Evolutionary conservation across 106 monocot species (phyloP).

Genomic region (Apostasia shenzhenica): DNA sequence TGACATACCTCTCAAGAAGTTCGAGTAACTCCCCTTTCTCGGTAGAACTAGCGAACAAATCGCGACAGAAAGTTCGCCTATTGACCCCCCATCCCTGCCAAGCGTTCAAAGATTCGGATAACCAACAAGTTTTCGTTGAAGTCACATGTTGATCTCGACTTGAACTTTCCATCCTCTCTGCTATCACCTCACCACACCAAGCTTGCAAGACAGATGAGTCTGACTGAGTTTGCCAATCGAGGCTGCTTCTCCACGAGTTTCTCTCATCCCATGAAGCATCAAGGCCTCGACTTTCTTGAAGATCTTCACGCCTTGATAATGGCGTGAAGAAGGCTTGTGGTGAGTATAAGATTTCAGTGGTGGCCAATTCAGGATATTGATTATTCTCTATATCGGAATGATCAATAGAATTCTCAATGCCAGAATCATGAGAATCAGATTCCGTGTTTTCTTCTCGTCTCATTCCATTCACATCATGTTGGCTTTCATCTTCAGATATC

Average conservation of each 20-base stretch:
- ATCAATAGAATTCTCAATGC: background rate
- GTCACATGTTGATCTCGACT: background rate
- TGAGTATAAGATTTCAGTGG: slow-evolving; percentile 8
- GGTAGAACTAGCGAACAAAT: slow-evolving; percentile 18
- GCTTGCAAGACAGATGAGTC: slow-evolving; percentile 15
- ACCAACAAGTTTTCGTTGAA: slow-evolving; percentile 9
- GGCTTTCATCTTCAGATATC: slow-evolving; percentile 7
- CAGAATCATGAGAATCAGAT: too few relatives aligned
- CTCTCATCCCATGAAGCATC: slow-evolving; percentile 31
- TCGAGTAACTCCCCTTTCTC: slow-evolving; percentile 41
- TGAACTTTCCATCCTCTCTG: slow-evolving; percentile 18
- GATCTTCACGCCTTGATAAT: slow-evolving; percentile 12
- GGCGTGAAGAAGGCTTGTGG: slow-evolving; percentile 8
- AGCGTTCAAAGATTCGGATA: slow-evolving; percentile 17
- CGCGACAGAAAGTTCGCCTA: background rate
- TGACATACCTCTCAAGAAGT: slow-evolving; percentile 38
- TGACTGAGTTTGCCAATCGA: slow-evolving; percentile 4
- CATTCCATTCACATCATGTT: background rate
- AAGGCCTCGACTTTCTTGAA: slow-evolving; percentile 19
- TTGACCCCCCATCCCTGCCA: slow-evolving; percentile 15
- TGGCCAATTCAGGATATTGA: slow-evolving; percentile 2
- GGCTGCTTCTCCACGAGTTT: background rate
- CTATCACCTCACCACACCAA: slow-evolving; percentile 14
- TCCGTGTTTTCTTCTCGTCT: background rate
- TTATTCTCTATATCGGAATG: background rate